Evolutionary conservation across 371 early-diverging fungal genomes (phyloP), one percentile per base, ranked within the genome.

Genomic region (Mortierella sp.): DNA sequence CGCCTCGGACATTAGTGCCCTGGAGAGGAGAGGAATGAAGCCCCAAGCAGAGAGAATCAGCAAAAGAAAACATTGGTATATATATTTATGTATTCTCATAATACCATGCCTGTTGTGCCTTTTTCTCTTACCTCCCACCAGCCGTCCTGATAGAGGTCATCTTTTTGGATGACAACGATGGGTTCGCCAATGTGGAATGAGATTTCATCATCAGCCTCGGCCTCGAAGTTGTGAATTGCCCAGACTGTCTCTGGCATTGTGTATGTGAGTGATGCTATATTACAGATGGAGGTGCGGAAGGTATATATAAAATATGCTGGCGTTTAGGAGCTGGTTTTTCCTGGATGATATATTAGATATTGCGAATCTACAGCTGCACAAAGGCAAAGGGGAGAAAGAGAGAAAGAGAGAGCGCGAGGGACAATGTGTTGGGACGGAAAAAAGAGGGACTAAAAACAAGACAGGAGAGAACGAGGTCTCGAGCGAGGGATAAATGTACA

Each of bases 181-280:
- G 90, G 84, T 51, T 93, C 93, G 24, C 89, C 92, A 28, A 82
- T 76, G 37, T 75, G 65, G 64, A 95, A 90, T 31, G 85, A 72
- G 43, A 95, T 87, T 65, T 94, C 95, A 69, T 94, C 94, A 47
- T 87, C 88, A 55, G 91, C 89, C 68, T 90, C 92, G 48, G 90
- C 89, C 57, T 81, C 81, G 57, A 88, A 90, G 41, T 87, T 81
- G 67, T 91, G 89, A 65, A 88, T 79, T 37, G 86, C 89, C 75
- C 86, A 86, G 5, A 88, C 89, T 11, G 84, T 83, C 64, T 86
- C 87, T 37, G 79, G 66, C 78, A 76, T 76, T 27, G 26, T 72
- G 44, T 8, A 19, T 44, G 4, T 17, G 17, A 8, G 19, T 44
- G 23, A 19, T 15, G n/a, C n/a, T n/a, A n/a, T n/a, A n/a, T n/a